Percentiles rank a stretch among this genome's conserved stretches.
These are phyloP conservation scores for Hanseniaspora uvarum DNA, from an alignment of 1,139 yeast genomes.

Conservation along the genomic window DNA sequence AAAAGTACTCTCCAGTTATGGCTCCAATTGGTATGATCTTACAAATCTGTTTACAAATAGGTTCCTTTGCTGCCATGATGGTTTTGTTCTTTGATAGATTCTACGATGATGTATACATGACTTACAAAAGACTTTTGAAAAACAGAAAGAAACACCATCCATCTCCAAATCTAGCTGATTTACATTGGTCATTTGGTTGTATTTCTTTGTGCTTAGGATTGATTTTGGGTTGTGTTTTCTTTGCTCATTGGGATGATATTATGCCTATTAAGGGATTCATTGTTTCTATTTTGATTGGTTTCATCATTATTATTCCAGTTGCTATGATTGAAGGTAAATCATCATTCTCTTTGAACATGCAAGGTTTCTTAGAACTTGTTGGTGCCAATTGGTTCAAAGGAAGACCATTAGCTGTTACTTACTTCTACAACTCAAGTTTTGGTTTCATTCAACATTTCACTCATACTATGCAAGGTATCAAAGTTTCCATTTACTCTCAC, in stretches of 20 bases:
- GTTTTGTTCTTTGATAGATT: constrained; percentile 45
- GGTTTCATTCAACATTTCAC: constrained; percentile 41
- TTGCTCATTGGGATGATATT: constrained; percentile 35
- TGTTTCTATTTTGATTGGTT: constrained; percentile 35
- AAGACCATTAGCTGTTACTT: constrained; percentile 49
- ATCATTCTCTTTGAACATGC: constrained; percentile 45
- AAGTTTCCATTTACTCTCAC: constrained; percentile 53
- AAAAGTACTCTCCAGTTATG: constrained; percentile 49
- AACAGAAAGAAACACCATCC: constrained; percentile 50
- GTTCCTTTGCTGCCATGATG: constrained; percentile 50
- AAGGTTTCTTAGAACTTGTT: constrained; percentile 52
- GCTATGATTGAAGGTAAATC: constrained; percentile 48
- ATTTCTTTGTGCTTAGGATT: constrained; percentile 51
- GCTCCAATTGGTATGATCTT: constrained; percentile 55
- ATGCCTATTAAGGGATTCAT: constrained; percentile 50
- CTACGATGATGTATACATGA: constrained; percentile 39
- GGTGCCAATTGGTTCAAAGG: constrained; percentile 59
- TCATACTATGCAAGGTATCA: constrained; percentile 49
- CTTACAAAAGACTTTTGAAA: constrained; percentile 39
- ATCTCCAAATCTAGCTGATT: constrained; percentile 44
- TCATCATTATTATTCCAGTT: constrained; percentile 47
- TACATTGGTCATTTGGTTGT: constrained; percentile 57
- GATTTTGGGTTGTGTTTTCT: constrained; percentile 41
- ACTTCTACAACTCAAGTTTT: constrained; percentile 42
- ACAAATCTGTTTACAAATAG: constrained; percentile 54